Evolutionary conservation across 2,329 filamentous ascomycete genomes (phyloP).

Genomic region (Colletotrichum plurivorum): DNA sequence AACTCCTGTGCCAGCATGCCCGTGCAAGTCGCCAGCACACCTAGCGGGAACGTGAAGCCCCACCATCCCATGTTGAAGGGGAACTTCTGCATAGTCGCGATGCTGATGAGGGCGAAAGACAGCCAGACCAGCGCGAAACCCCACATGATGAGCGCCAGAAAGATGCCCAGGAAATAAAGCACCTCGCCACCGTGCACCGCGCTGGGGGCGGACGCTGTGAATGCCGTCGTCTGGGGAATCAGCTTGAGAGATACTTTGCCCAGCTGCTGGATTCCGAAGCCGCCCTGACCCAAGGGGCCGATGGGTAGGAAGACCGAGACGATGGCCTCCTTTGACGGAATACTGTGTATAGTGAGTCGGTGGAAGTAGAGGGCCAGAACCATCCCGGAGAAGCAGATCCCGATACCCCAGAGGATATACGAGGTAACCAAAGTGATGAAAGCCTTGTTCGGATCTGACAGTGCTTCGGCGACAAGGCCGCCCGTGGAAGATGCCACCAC

Average conservation of each 20-base stretch:
- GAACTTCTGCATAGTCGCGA: conserved; percentile 53
- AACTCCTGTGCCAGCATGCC: conserved; percentile 56
- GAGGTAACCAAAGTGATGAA: conserved; percentile 72
- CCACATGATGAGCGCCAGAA: conserved; percentile 59
- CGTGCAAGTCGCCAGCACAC: conserved; percentile 60
- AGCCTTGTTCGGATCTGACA: conserved; percentile 25
- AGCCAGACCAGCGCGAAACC: conserved; percentile 61
- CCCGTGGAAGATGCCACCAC: conserved; percentile 77
- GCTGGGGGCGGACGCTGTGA: conserved; percentile 59
- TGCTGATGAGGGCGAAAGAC: conserved; percentile 58
- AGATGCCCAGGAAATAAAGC: conserved; percentile 71
- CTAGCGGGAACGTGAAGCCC: conserved; percentile 63
- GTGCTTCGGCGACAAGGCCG: conserved; percentile 51
- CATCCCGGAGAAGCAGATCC: conserved; percentile 69
- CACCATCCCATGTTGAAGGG: conserved; percentile 65
- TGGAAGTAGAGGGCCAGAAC: conserved; percentile 79
- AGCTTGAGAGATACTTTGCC: conserved; percentile 62
- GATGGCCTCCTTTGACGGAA: conserved; percentile 77
- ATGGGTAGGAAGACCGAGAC: conserved; percentile 78
- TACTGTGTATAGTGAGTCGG: conserved; percentile 75
- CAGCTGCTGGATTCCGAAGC: conserved; percentile 69
- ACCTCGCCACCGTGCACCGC: conserved; percentile 62
- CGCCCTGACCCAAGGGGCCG: conserved; percentile 76
- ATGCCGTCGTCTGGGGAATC: conserved; percentile 56
- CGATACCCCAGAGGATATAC: conserved; percentile 79